These are phyloP conservation scores for Colletotrichum sp. DNA, from an alignment of 2,329 filamentous ascomycete species.

Conservation along the genomic window DNA sequence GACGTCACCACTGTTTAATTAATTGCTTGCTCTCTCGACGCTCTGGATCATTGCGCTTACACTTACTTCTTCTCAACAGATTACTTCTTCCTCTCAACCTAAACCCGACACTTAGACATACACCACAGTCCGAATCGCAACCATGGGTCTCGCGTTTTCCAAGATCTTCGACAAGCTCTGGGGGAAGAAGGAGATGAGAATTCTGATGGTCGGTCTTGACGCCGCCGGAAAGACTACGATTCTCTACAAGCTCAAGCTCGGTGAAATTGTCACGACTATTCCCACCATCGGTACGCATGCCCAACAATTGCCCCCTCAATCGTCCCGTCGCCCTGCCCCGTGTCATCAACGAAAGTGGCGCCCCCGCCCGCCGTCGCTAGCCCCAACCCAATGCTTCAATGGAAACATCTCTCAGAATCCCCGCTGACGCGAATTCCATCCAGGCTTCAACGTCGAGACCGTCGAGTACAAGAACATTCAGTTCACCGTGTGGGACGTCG, in stretches of 20 bases:
- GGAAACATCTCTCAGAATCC: background rate
- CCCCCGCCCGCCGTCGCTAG: background rate
- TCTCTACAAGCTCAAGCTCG: conserved; percentile 99
- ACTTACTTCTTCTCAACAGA: background rate
- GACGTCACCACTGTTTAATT: conserved; percentile 6
- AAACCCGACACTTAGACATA: conserved; percentile 39
- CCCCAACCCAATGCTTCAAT: background rate
- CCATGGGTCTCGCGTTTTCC: conserved; percentile 97
- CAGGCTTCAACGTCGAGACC: conserved; percentile 99
- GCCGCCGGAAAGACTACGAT: conserved; percentile 99
- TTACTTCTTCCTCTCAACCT: conserved; percentile 29
- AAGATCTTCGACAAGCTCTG: conserved; percentile 96
- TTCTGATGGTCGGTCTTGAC: conserved; percentile 99
- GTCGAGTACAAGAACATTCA: conserved; percentile 99
- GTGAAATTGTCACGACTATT: conserved; percentile 98
- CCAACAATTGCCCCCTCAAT: background rate
- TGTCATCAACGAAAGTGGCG: background rate
- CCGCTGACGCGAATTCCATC: conserved; percentile 26
- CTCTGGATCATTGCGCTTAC: conserved; percentile 16
- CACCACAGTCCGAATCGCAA: conserved; percentile 55
- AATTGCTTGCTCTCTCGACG: background rate
- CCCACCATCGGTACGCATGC: conserved; percentile 85
- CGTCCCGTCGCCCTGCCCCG: background rate
- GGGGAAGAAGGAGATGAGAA: conserved; percentile 99
- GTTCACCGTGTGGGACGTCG: conserved; percentile 99